These are phyloP conservation scores for Fusarium bulbicola DNA, from an alignment of 2,329 filamentous ascomycete genomes.

Conservation along the genomic window DNA sequence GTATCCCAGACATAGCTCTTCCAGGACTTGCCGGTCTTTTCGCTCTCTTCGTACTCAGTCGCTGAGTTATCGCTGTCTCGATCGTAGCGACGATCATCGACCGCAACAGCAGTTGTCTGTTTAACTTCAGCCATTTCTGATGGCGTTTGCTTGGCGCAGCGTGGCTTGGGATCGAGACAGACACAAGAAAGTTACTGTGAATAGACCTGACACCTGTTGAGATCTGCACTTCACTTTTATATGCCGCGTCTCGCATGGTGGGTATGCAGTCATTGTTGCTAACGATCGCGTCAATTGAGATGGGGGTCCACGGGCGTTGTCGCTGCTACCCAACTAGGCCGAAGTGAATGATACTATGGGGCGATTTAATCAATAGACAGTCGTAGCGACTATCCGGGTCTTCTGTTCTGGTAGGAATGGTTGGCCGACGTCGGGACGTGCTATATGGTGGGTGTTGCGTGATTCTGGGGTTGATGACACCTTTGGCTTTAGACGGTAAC, in stretches of 20 bases:
- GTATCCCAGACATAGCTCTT: conserved; percentile 51
- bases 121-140: conserved; percentile 8
- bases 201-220: neutral
- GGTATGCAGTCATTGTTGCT: conserved; percentile 29
- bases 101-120: neutral
- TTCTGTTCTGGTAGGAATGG: neutral
- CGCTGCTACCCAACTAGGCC: neutral
- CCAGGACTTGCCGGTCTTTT: conserved; percentile 39
- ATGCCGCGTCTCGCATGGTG: neutral
- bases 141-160: neutral
- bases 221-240: neutral
- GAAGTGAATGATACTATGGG: neutral
- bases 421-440: conserved; percentile 3
- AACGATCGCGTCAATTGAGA: conserved; percentile 31
- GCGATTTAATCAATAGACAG: neutral
- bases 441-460: conserved; percentile 7
- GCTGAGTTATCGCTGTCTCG: neutral
- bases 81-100: neutral
- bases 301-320: neutral
- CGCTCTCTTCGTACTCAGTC: neutral
- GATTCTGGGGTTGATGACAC: conserved; percentile 14
- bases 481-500: neutral
- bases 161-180: neutral
- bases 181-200: neutral
- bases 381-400: neutral